Evolutionary conservation across 2,329 filamentous ascomycete genomes (phyloP), one percentile per base, ranked within the genome.

Genomic region (Cordyceps cateniannulata): DNA sequence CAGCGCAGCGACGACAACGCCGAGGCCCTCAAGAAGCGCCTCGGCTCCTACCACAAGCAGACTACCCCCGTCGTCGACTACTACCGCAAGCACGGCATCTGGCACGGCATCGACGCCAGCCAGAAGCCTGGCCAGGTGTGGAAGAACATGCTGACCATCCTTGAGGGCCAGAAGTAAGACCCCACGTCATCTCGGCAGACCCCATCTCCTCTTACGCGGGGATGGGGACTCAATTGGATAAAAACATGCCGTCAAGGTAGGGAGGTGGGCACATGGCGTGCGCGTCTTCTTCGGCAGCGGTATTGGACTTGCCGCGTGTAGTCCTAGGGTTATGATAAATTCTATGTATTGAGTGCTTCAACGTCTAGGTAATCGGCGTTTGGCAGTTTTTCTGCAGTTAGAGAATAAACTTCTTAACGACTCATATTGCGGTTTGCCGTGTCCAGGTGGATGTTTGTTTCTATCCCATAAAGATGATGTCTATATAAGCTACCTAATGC

Each of bases 1-100:
- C 95, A 98, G 82, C 88, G 95, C 71, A 93, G 90, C 67, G 95
- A 99, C 75, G 95, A 99, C 81, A 99, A 98, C 76, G 93, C 90
- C 68, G 93, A 93, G 9, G 91, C 95, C 49, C 85, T 99, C 66
- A 93, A 92, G 85, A 99, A 97, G 87, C 89, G 95, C 65, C 84
- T 99, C 63, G 81, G 81, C 45, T 97, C 93, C 63, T 99, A 99
- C 79, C 95, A 99, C 80, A 81, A 85, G 67, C 95, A 99, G 85
- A 99, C 95, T 38, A 79, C 86, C 49, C 95, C 95, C 22, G 95
- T 99, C 54, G 93, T 96, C 65, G 83, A 86, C 62, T 99, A 99
- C 83, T 99, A 99, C 85, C 90, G 96, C 80, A 91, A 92, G 79
- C 96, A 90, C 54, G 93, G 93, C 68, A 97, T 99, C 81, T 99